Base-by-base conservation (phyloP, 495 filamentous ascomycete species). In the Cetradonia linearis region DNA sequence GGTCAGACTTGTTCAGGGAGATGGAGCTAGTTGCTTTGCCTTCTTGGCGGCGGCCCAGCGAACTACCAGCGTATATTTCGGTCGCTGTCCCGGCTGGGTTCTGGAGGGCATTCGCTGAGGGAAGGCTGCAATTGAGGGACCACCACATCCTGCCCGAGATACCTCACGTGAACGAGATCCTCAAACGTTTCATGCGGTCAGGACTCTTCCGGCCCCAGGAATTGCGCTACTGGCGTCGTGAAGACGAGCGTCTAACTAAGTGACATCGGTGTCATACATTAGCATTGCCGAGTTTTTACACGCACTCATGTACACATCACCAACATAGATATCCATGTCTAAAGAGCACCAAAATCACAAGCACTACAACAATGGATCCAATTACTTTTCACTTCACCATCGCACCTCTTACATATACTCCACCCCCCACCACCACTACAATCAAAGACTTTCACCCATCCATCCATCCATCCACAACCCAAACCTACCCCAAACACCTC, bases 41-140 rank as follows among this genome's bases (percentile, higher is more conserved):
- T 42, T 2, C 40, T 20, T 10, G 10, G 8, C 10, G 18, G 2
- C 40, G 40, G 18, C 2, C 10, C n/a, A 2, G 0, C 18, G 20
- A 9, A 16, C 18, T 8, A n/a, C 18, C 18, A n/a, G 18, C 7
- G 2, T n/a, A 0, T 16, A 3, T 0, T 9, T 0, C 2, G 5
- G 0, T 44, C 0, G 6, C 40, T 44, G 3, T 10, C 8, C 18
- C 18, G 18, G 5, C 20, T 42, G 38, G 38, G 9, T 20, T 20
- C 5, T 20, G 18, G 18, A 42, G 38, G 38, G 38, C 38, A 20
- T 9, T 20, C 20, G 18, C 20, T 7, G 6, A 8, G 38, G 38
- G 18, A 42, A 42, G 38, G 20, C 2, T n/a, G 18, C 38, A 18
- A n/a, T 7, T 7, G 8, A 7, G 5, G 5, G 38, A 42, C n/a